phyloP scores from a whole-genome alignment of 306 rosid genomes.

The Rubus parviflorus region DNA sequence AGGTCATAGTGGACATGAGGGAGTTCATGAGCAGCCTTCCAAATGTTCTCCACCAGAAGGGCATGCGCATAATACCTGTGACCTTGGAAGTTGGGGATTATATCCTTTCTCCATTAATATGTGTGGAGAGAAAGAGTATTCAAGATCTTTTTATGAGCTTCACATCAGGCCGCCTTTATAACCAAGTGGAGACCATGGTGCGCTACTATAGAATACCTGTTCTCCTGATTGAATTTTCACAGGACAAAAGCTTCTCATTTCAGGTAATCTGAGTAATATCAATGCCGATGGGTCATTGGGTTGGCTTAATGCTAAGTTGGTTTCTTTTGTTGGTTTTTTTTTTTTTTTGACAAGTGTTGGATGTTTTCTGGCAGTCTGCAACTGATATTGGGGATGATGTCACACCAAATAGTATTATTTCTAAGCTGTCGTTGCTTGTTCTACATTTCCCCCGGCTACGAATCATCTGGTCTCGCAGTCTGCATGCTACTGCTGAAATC shows the following conservation, averaged over 20 bases:
- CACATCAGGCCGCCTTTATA: constrained; percentile 94
- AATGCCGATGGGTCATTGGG: background rate
- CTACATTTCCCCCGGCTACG: constrained; percentile 90
- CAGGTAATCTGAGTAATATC: constrained; percentile 57
- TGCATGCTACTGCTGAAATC: constrained; percentile 92
- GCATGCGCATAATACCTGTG: constrained; percentile 87
- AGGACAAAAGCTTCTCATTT: constrained; percentile 94
- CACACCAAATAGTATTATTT: constrained; percentile 82
- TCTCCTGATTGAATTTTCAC: constrained; percentile 91
- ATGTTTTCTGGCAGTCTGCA: constrained; percentile 67
- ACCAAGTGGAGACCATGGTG: constrained; percentile 93
- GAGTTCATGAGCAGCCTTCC: constrained; percentile 99
- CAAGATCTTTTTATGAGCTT: constrained; percentile 97
- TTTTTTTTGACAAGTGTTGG: constrained; percentile 9
- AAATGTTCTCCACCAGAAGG: constrained; percentile 93
- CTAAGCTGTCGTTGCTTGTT: constrained; percentile 85
- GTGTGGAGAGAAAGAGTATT: constrained; percentile 98
- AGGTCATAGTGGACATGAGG: constrained; percentile 97
- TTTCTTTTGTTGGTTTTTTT: background rate
- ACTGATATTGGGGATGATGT: constrained; percentile 95
- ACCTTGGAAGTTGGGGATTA: constrained; percentile 98
- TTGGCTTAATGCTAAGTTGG: constrained; percentile 14
- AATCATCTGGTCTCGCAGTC: constrained; percentile 93
- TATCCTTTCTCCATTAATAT: constrained; percentile 87
- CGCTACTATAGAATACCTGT: constrained; percentile 95